Evolutionary conservation across 1,139 yeast genomes (phyloP).

Genomic region (Geotrichum candidum): DNA sequence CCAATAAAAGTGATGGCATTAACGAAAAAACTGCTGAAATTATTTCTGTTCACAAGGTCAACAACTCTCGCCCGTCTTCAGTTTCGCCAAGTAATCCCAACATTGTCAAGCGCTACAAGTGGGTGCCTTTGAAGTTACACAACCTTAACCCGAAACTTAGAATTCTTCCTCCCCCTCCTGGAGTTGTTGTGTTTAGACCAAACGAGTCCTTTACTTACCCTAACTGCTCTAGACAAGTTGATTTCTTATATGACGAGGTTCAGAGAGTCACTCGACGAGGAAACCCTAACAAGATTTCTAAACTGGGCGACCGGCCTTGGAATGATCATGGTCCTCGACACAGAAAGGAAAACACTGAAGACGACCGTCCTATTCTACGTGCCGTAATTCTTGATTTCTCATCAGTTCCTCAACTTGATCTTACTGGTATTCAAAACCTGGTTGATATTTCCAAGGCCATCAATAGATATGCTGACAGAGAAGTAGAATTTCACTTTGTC

Average conservation of each 20-base stretch:
- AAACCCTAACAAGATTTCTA: slow-evolving; percentile 1
- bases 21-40: not conserved
- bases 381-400: slow-evolving; percentile 78
- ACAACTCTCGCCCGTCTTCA: not conserved
- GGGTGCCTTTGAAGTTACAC: not conserved
- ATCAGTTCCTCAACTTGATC: slow-evolving; percentile 67
- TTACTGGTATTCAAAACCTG: slow-evolving; percentile 72
- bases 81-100: not conserved
- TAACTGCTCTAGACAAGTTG: slow-evolving; percentile 69
- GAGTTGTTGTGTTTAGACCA: slow-evolving; percentile 80
- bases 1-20: not conserved
- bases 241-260: slow-evolving; percentile 61
- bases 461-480: slow-evolving; percentile 55
- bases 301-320: slow-evolving; percentile 76
- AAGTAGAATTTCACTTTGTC: slow-evolving; percentile 74
- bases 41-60: not conserved
- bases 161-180: slow-evolving; percentile 79
- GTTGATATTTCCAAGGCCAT: slow-evolving; percentile 71
- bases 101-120: not conserved
- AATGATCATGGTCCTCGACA: slow-evolving; percentile 44
- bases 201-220: slow-evolving; percentile 77
- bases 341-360: slow-evolving; percentile 41
- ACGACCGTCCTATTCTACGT: slow-evolving; percentile 55
- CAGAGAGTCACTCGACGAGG: slow-evolving; percentile 50
- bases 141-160: slow-evolving; percentile 46